Conservation (phyloP, 2,329 filamentous ascomycete genomes). For the Penicillium rolfsii region DNA sequence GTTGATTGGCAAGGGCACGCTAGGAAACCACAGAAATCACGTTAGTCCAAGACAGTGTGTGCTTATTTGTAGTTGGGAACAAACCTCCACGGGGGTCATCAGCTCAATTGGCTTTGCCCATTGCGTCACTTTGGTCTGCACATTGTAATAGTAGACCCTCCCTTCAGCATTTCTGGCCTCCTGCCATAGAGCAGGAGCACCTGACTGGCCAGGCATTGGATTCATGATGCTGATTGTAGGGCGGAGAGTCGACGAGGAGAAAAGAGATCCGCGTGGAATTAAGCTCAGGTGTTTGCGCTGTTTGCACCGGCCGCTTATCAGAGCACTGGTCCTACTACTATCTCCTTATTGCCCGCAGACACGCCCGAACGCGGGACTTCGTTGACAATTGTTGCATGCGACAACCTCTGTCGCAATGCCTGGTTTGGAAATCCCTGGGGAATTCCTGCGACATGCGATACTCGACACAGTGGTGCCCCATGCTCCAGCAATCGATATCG, state of each 20-base stretch:
- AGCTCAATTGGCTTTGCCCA: constrained; percentile 93
- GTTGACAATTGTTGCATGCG: constrained; percentile 29
- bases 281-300: constrained; percentile 28
- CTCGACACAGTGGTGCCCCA: constrained; percentile 51
- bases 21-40: constrained; percentile 40
- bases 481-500: constrained; percentile 44
- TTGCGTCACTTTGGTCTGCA: constrained; percentile 81
- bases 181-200: constrained; percentile 68
- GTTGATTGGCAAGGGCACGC: constrained; percentile 79
- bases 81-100: constrained; percentile 80
- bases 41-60: constrained; percentile 24
- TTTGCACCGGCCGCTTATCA: constrained; percentile 31
- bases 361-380: constrained; percentile 7
- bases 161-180: constrained; percentile 81
- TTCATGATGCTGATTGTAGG: constrained; percentile 33
- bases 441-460: constrained; percentile 48
- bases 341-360: constrained; percentile 19
- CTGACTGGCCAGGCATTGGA: constrained; percentile 63
- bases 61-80: constrained; percentile 19
- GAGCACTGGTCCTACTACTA: constrained; percentile 12
- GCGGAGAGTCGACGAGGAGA: constrained; percentile 7
- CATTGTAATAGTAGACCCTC: constrained; percentile 88
- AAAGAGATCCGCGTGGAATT: constrained; percentile 30
- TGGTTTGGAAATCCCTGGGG: constrained; percentile 41
- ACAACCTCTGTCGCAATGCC: constrained; percentile 37